Conservation (phyloP, 116 monocot species). For the Cymodocea nodosa region DNA sequence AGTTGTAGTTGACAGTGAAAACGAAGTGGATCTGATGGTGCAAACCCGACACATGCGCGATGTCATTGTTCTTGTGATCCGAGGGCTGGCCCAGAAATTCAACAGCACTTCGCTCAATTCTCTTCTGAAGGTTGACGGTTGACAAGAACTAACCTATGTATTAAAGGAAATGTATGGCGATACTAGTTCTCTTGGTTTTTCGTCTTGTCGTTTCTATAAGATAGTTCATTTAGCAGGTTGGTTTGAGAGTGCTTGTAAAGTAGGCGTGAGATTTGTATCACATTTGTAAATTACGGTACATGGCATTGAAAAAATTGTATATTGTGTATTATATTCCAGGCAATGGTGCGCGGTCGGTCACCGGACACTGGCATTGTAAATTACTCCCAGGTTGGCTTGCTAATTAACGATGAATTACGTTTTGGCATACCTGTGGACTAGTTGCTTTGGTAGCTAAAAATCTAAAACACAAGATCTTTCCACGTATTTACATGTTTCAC, state of each 20-base stretch:
- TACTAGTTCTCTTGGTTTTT: not conserved
- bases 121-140: slow-evolving; percentile 59
- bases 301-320: not conserved
- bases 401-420: not conserved
- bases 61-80: slow-evolving; percentile 71
- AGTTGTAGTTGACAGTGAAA: slow-evolving; percentile 82
- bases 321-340: not conserved
- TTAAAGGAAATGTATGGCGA: not conserved
- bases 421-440: not conserved
- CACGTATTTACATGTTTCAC: too few relatives aligned
- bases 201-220: not conserved
- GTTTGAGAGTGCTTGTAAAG: not conserved
- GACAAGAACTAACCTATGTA: not conserved
- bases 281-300: slow-evolving; percentile 3
- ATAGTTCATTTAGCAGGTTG: not conserved
- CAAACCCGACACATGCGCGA: slow-evolving; percentile 80
- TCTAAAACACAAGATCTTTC: too few relatives aligned
- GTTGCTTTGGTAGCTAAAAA: too few relatives aligned
- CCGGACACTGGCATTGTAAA: too few relatives aligned
- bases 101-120: slow-evolving; percentile 98
- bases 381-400: not conserved
- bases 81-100: slow-evolving; percentile 84
- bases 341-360: not conserved
- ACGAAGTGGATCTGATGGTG: slow-evolving; percentile 84
- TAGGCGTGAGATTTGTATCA: not conserved